Evolutionary conservation across 2,329 filamentous ascomycete species (phyloP), one percentile per base, ranked within the genome.

Genomic region (Trichoderma pleuroti): DNA sequence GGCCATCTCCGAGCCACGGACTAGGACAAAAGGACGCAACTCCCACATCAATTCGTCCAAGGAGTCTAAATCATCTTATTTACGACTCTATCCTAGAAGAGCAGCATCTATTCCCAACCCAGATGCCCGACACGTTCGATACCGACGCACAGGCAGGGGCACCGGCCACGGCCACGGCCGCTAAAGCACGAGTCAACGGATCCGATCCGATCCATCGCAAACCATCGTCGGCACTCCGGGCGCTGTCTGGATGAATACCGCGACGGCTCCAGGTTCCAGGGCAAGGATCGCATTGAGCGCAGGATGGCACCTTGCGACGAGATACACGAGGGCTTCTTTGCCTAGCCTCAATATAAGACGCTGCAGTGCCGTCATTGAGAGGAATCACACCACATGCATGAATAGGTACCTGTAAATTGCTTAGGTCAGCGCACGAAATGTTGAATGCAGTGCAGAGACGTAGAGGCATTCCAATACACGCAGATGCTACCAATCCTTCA

Each of bases 1-100:
- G 42, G 39, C 30, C 56, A 68, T 60, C 65, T 68, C 65, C 65
- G 54, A 68, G 21, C 39, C 65, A 56, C 21, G 34, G 67, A 56
- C 67, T 70, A 70, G 46, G 59, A 70, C 67, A 62, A 70, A 70
- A 70, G 46, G 46, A 70, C 59, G 67, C 67, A 70, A 70, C 67
- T 70, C 67, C 67, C 57, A 57, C 59, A 62, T 70, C 67, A 70
- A 70, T 62, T 24, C 59, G 67, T 70, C 49, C 65, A 68, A 70
- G 59, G 59, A 46, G 59, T 57, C 60, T n/a, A 49, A 34, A 14
- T 36, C n/a, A 59, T 56, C 52, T 26, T 46, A 64, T 49, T 70
- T 70, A 21, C 60, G 61, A 59, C 36, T 70, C 68, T 70, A 70
- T 70, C 68, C 68, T 64, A 65, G 46, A 70, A 64, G 49, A 70